A percentile compares a stretch with the other conserved stretches of the same genome.
Evolutionary conservation across 495 filamentous ascomycete species (phyloP).

Genomic region (Recurvomyces mirabilis): DNA sequence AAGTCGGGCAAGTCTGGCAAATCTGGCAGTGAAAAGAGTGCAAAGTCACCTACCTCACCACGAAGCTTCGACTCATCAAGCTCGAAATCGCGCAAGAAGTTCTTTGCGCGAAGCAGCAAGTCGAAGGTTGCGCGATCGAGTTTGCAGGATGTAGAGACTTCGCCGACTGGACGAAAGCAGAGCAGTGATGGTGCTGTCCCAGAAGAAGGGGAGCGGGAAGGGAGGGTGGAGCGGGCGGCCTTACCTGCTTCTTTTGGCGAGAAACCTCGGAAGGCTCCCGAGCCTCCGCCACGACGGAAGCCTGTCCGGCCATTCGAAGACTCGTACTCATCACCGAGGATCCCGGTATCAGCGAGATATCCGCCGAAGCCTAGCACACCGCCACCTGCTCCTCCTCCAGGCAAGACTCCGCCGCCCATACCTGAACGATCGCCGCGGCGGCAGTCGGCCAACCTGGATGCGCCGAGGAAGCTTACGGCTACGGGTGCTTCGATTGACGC

Average conservation of each 20-base stretch:
- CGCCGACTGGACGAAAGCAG: background rate
- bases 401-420: slow-evolving; percentile 2
- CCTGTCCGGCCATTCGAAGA: slow-evolving; percentile 1
- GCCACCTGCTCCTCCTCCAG: background rate
- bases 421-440: slow-evolving; percentile 2
- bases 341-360: background rate
- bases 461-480: background rate
- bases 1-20: background rate
- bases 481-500: background rate
- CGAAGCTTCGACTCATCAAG: background rate
- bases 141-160: background rate
- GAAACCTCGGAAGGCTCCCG: slow-evolving; percentile 9
- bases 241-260: background rate
- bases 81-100: background rate
- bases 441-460: background rate
- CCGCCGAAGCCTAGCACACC: background rate
- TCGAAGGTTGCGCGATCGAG: slow-evolving; percentile 1
- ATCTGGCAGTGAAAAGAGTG: too few species aligned
- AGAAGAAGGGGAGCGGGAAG: background rate
- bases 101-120: slow-evolving; percentile 1
- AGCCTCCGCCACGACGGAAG: slow-evolving; percentile 7
- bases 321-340: too few species aligned
- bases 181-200: background rate
- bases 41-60: background rate
- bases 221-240: background rate